Evolutionary conservation across 73 alveolate genomes (phyloP).

Genomic region (Paramecium octaurelia): DNA sequence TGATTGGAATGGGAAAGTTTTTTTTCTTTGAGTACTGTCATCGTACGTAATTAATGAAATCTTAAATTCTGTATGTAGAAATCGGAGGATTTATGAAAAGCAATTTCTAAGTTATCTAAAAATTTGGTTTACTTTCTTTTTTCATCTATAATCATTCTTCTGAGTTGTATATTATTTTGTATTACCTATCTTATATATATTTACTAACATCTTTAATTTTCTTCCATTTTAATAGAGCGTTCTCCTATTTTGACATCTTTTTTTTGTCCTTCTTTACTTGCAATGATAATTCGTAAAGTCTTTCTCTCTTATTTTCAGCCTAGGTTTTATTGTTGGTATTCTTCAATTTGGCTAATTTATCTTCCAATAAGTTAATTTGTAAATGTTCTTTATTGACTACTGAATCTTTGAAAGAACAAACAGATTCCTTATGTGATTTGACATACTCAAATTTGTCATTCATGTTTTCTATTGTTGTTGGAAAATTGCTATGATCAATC

Average conservation of each 20-base stretch:
- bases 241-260: not conserved
- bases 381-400: not conserved
- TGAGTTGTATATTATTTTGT: not conserved
- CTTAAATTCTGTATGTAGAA: not conserved
- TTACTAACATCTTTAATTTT: slow-evolving; percentile 20
- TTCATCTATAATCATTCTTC: not conserved
- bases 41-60: not conserved
- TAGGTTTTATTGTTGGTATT: not conserved
- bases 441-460: not conserved
- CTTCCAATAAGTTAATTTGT: not conserved
- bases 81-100: not conserved
- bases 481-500: not conserved
- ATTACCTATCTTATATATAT: slow-evolving; percentile 4
- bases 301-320: not conserved
- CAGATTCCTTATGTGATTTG: not conserved
- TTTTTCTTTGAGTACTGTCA: slow-evolving; percentile 10
- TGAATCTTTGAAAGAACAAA: not conserved
- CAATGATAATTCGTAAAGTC: not conserved
- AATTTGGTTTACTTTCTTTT: not conserved
- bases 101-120: not conserved
- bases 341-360: not conserved
- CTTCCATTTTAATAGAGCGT: not conserved
- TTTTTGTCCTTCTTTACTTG: not conserved
- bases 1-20: not conserved
- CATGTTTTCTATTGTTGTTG: not conserved